Percentiles rank a stretch among this genome's conserved stretches.
Evolutionary conservation across 106 monocot species (phyloP).

Genomic region (Platanthera guangdongensis): DNA sequence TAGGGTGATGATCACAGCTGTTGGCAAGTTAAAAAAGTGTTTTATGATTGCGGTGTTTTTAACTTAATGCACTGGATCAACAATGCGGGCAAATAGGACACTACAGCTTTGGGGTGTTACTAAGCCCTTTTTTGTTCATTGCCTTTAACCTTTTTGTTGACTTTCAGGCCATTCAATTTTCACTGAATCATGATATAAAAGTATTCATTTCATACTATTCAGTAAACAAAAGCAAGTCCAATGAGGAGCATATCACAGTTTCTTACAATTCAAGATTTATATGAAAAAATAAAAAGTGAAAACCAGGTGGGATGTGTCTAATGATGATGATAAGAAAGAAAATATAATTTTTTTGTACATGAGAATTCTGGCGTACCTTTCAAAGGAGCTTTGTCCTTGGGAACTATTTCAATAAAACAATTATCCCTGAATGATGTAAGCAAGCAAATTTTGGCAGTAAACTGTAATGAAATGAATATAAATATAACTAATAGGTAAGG

Average conservation of each 20-base stretch:
- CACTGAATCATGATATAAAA: background rate
- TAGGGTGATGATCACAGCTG: too few relatives aligned
- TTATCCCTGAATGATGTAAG: slow-evolving; percentile 82
- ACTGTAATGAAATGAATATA: slow-evolving; percentile 35
- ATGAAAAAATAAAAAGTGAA: too few relatives aligned
- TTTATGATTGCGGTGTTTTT: too few relatives aligned
- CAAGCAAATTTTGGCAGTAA: slow-evolving; percentile 77
- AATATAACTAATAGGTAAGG: background rate
- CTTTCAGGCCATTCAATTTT: background rate
- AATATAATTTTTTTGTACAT: background rate
- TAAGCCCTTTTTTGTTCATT: background rate
- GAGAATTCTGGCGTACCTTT: slow-evolving; percentile 39
- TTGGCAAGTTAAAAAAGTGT: too few relatives aligned
- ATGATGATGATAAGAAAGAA: background rate
- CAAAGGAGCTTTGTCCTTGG: slow-evolving; percentile 52
- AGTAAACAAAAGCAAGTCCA: too few relatives aligned
- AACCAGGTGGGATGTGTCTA: background rate
- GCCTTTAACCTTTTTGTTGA: background rate
- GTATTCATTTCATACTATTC: background rate
- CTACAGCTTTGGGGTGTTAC: too few relatives aligned
- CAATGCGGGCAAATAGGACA: too few relatives aligned
- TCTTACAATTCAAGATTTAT: too few relatives aligned
- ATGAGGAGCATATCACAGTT: too few relatives aligned
- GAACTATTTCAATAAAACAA: slow-evolving; percentile 75
- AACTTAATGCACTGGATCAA: too few relatives aligned